phyloP scores from a whole-genome alignment of 177 flowering plant genomes.

The Telopea speciosissima region DNA sequence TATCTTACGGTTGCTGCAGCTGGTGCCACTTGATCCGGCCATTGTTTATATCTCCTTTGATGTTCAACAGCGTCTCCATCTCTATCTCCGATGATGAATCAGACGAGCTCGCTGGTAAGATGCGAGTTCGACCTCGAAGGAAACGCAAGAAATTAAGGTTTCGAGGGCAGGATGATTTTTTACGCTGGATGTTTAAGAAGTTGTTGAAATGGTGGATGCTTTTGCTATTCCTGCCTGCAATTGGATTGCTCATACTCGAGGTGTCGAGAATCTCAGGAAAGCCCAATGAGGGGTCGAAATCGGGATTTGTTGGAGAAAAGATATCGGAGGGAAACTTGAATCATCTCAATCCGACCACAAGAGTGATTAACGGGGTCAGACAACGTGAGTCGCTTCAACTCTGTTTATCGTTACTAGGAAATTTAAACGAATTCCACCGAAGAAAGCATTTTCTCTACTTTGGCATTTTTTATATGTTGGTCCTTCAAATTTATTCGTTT shows the following conservation, averaged over 20 bases:
- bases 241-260: slow-evolving; percentile 44
- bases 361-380: slow-evolving; percentile 48
- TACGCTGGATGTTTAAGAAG: slow-evolving; percentile 23
- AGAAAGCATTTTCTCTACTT: neutral
- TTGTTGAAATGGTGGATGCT: slow-evolving; percentile 50
- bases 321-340: slow-evolving; percentile 40
- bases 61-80: slow-evolving; percentile 45
- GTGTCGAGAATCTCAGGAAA: slow-evolving; percentile 34
- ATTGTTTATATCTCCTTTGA: slow-evolving; percentile 15
- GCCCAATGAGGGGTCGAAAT: slow-evolving; percentile 8
- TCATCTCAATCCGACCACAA: slow-evolving; percentile 49
- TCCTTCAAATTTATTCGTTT: neutral
- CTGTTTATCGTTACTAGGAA: too few relatives aligned
- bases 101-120: slow-evolving; percentile 39
- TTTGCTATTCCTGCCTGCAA: slow-evolving; percentile 37
- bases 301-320: slow-evolving; percentile 9
- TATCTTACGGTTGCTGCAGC: neutral
- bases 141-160: slow-evolving; percentile 50
- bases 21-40: too few relatives aligned
- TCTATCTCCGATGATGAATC: slow-evolving; percentile 56
- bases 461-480: neutral
- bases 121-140: slow-evolving; percentile 43
- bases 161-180: slow-evolving; percentile 29
- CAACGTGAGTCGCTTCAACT: slow-evolving; percentile 42
- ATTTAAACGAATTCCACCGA: neutral